These are phyloP conservation scores for Debaryomyces sp. DNA, from an alignment of 1,139 yeast species.

Conservation along the genomic window DNA sequence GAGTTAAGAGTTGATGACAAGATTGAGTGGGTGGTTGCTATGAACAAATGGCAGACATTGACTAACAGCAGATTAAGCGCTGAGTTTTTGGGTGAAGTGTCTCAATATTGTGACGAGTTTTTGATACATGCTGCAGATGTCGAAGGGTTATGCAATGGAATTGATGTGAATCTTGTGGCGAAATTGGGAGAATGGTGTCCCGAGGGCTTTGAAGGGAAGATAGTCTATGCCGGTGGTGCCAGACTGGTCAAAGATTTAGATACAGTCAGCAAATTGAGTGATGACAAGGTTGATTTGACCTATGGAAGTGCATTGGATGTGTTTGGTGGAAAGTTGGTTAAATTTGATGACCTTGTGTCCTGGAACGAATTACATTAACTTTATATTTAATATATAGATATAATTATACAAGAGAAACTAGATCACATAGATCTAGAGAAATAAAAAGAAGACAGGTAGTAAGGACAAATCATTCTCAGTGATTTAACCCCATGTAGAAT, in stretches of 20 bases:
- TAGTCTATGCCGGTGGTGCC: constrained; percentile 98
- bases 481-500: constrained; percentile 27
- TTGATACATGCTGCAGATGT: constrained; percentile 98
- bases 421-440: background rate
- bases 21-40: constrained; percentile 83
- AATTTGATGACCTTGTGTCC: constrained; percentile 66
- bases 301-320: constrained; percentile 92
- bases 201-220: constrained; percentile 56
- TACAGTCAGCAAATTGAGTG: constrained; percentile 65
- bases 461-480: background rate
- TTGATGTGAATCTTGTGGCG: constrained; percentile 74
- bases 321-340: constrained; percentile 85
- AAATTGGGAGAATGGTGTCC: constrained; percentile 80
- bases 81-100: constrained; percentile 55
- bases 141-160: constrained; percentile 93
- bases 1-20: constrained; percentile 32
- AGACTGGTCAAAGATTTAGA: constrained; percentile 67
- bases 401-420: constrained; percentile 6
- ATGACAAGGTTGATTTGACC: constrained; percentile 86
- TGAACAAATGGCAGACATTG: constrained; percentile 95
- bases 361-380: constrained; percentile 55
- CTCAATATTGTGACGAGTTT: constrained; percentile 78
- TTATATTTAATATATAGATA: constrained; percentile 4
- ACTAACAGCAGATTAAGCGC: constrained; percentile 62
- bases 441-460: background rate